phyloP scores from a whole-genome alignment of 73 alveolate species.

The Paramecium biaurelia region DNA sequence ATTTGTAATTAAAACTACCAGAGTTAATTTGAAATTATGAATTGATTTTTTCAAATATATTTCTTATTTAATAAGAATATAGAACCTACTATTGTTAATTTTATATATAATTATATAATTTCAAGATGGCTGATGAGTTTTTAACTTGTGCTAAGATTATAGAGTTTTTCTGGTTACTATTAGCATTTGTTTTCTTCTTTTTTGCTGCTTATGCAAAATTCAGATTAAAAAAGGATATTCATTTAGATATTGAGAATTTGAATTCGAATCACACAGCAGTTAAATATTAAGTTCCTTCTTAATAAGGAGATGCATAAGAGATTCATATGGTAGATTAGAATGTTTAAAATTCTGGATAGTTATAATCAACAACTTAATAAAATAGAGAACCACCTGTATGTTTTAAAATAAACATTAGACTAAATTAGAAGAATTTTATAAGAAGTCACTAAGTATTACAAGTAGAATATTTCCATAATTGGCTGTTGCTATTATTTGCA shows the following conservation, averaged over 20 bases:
- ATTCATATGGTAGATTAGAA: neutral
- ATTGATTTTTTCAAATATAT: neutral
- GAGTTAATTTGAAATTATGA: no score
- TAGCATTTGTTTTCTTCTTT: neutral
- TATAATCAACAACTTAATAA: neutral
- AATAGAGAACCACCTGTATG: neutral
- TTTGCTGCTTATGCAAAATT: slow-evolving; percentile 13
- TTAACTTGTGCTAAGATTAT: neutral
- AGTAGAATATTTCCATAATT: neutral
- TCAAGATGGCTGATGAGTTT: neutral
- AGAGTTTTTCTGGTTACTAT: neutral
- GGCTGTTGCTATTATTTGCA: neutral
- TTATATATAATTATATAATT: neutral
- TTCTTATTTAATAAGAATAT: neutral
- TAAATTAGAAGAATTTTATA: neutral
- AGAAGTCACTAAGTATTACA: neutral
- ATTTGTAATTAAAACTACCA: neutral
- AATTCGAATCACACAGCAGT: neutral
- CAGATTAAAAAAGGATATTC: slow-evolving; percentile 12
- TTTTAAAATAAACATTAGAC: neutral
- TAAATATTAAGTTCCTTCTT: neutral
- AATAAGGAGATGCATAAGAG: neutral
- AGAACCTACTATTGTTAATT: neutral
- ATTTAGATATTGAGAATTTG: neutral
- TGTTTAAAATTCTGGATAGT: neutral